Evolutionary conservation across 2,329 filamentous ascomycete genomes (phyloP).

Genomic region (Bipolaris victoriae): DNA sequence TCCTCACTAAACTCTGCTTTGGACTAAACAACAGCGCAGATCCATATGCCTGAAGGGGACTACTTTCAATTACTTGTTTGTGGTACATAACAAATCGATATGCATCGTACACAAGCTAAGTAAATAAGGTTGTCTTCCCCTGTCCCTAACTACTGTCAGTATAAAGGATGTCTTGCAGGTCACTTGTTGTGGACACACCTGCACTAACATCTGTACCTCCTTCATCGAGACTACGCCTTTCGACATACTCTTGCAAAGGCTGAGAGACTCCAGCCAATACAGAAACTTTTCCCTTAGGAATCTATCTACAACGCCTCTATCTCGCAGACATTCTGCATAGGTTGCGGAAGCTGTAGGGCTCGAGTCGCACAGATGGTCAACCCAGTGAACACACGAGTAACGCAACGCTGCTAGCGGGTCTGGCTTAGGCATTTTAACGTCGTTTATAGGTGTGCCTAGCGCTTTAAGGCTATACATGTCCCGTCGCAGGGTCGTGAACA

Average conservation of each 20-base stretch:
- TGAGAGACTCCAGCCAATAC: slow-evolving; percentile 20
- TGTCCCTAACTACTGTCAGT: neutral
- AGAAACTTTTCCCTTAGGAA: neutral
- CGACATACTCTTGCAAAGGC: slow-evolving; percentile 19
- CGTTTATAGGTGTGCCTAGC: neutral
- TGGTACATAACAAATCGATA: neutral
- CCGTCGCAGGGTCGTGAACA: neutral
- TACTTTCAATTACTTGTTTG: neutral
- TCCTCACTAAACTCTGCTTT: neutral
- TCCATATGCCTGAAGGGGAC: neutral
- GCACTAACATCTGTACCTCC: neutral
- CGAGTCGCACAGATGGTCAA: slow-evolving; percentile 39
- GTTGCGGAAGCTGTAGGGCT: neutral
- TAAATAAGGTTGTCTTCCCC: neutral
- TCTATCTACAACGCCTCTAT: neutral
- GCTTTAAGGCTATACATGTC: neutral
- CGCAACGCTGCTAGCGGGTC: slow-evolving; percentile 32
- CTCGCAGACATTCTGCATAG: neutral
- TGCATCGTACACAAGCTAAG: neutral
- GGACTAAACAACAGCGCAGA: slow-evolving; percentile 1
- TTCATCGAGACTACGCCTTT: slow-evolving; percentile 21
- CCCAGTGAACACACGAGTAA: slow-evolving; percentile 45
- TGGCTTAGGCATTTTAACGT: neutral
- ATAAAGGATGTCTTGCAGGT: neutral
- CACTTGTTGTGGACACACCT: neutral